A percentile compares a stretch with the other conserved stretches of the same genome.
These are phyloP conservation scores for Trapa bicornis DNA, from an alignment of 345 rosid species.

Conservation along the genomic window DNA sequence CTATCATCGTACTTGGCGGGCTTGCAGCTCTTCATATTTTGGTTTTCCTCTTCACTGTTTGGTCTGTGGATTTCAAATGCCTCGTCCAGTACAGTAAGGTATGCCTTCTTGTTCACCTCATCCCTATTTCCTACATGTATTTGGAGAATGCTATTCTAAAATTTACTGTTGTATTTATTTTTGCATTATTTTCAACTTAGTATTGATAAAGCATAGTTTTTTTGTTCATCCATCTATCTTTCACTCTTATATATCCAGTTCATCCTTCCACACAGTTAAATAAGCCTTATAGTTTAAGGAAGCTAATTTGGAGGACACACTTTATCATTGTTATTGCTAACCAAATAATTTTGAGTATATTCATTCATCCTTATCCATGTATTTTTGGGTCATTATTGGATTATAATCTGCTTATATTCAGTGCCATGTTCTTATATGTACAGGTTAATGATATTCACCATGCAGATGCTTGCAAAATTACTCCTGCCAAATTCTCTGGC, in stretches of 20 bases:
- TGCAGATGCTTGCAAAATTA: constrained; percentile 86
- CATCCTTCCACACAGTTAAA: neutral
- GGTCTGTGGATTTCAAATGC: constrained; percentile 91
- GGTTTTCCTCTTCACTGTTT: constrained; percentile 73
- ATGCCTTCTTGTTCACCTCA: neutral
- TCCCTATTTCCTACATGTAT: neutral
- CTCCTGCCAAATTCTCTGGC: constrained; percentile 90
- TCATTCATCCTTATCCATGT: neutral
- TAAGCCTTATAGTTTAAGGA: neutral
- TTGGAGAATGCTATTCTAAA: neutral
- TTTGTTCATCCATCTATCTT: too few species aligned
- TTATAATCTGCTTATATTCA: neutral
- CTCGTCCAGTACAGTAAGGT: constrained; percentile 69
- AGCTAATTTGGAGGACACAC: neutral
- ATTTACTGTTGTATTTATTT: neutral
- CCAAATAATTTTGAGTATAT: neutral
- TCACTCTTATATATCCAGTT: too few species aligned
- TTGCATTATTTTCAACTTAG: neutral
- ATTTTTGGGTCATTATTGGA: neutral
- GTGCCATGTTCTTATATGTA: neutral
- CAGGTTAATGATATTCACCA: constrained; percentile 61
- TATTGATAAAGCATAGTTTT: neutral
- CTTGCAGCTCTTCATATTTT: constrained; percentile 53
- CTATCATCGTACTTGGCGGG: constrained; percentile 57
- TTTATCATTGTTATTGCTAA: neutral